These are phyloP conservation scores for Sergeia podlipaevii DNA, from an alignment of 208 protist genomes.

Conservation along the genomic window DNA sequence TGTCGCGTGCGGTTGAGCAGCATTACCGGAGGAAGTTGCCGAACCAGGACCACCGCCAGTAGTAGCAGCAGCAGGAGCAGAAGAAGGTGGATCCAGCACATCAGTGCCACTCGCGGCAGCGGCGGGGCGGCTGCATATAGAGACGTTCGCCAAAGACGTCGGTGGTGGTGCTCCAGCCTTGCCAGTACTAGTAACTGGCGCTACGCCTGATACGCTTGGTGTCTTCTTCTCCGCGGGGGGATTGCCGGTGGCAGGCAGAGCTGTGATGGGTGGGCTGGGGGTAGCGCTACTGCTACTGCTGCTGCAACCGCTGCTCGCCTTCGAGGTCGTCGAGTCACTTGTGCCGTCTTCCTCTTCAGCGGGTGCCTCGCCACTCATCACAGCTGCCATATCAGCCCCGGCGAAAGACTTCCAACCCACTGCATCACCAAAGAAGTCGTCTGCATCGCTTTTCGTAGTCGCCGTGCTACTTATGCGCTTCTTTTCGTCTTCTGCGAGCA, in stretches of 20 bases:
- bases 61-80: not conserved
- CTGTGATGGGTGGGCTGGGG: not conserved
- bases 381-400: slow-evolving; percentile 16
- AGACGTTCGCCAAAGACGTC: slow-evolving; percentile 55
- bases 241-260: not conserved
- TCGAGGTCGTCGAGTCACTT: slow-evolving; percentile 3
- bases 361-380: slow-evolving; percentile 13
- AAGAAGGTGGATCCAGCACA: slow-evolving; percentile 29
- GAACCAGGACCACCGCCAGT: slow-evolving; percentile 7
- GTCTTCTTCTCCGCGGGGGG: slow-evolving; percentile 9
- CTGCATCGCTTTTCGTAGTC: not conserved
- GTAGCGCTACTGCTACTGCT: slow-evolving; percentile 5
- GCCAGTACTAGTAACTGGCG: no score
- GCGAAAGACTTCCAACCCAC: slow-evolving; percentile 1
- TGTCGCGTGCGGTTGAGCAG: not conserved
- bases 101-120: slow-evolving; percentile 51
- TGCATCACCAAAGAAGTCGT: not conserved
- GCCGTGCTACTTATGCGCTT: slow-evolving; percentile 19
- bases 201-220: slow-evolving; percentile 11
- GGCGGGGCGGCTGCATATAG: slow-evolving; percentile 62
- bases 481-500: slow-evolving; percentile 55
- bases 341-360: slow-evolving; percentile 3
- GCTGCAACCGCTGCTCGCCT: not conserved
- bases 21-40: slow-evolving; percentile 6
- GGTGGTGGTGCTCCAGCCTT: slow-evolving; percentile 20